phyloP scores from a whole-genome alignment of 1,139 yeast species.

The Saccharomycopsis hybrid region DNA sequence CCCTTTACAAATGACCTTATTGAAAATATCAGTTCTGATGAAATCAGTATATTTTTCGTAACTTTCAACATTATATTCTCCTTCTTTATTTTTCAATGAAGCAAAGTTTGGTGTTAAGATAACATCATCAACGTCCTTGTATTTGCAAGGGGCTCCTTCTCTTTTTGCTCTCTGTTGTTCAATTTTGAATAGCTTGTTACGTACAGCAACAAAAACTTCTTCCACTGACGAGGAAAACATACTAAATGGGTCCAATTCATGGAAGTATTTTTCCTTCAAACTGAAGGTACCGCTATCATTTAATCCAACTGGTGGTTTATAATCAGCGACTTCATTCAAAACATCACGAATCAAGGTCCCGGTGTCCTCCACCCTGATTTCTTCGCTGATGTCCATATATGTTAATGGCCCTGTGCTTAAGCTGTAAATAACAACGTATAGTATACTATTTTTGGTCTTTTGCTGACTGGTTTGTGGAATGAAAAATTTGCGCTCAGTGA shows the following conservation, averaged over 20 bases:
- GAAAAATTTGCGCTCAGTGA: constrained; percentile 50
- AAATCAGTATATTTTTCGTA: constrained; percentile 37
- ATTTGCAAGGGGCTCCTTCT: not conserved
- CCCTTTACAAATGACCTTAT: constrained; percentile 54
- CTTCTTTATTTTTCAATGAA: constrained; percentile 29
- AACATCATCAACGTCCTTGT: constrained; percentile 36
- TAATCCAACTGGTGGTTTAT: constrained; percentile 46
- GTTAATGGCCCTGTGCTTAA: constrained; percentile 49
- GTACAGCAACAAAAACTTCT: constrained; percentile 28
- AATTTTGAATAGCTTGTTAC: constrained; percentile 32
- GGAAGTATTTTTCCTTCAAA: constrained; percentile 41
- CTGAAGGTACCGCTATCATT: constrained; percentile 52
- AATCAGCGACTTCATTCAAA: constrained; percentile 42
- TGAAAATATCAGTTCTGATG: constrained; percentile 46
- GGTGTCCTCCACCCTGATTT: constrained; percentile 31
- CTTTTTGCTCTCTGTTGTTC: constrained; percentile 30
- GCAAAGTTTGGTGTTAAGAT: constrained; percentile 35
- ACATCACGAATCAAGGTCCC: constrained; percentile 34
- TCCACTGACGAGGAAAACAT: constrained; percentile 15
- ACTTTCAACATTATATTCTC: constrained; percentile 47
- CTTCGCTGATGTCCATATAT: constrained; percentile 37
- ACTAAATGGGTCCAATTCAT: constrained; percentile 32
- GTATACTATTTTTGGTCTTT: constrained; percentile 28
- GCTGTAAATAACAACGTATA: constrained; percentile 38
- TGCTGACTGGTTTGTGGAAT: constrained; percentile 29